Conservation (phyloP, 2,329 filamentous ascomycete genomes). For the Phyllosticta citribraziliensis region DNA sequence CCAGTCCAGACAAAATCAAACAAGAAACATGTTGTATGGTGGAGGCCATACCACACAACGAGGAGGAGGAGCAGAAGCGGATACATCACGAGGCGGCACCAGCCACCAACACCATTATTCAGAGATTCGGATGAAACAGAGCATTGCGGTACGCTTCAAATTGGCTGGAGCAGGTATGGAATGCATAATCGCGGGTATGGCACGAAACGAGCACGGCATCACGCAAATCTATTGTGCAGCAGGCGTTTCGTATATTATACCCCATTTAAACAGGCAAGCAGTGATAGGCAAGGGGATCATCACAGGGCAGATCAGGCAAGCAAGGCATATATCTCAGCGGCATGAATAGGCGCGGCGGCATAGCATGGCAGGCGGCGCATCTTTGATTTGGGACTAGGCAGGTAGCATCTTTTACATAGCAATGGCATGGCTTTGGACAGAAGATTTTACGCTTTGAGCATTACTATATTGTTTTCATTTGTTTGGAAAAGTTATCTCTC, state of each 20-base stretch:
- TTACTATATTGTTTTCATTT: too few relatives aligned
- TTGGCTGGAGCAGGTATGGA: neutral
- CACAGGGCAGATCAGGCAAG: neutral
- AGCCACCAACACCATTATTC: neutral
- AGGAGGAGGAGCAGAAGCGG: neutral
- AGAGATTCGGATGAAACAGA: neutral
- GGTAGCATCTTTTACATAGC: neutral
- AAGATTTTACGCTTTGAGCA: neutral
- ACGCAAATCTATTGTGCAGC: neutral
- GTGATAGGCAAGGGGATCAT: neutral
- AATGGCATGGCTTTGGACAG: neutral
- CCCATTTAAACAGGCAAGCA: neutral
- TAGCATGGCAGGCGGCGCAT: neutral
- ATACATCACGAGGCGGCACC: neutral
- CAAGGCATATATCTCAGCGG: neutral
- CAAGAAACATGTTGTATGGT: neutral
- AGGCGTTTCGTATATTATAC: neutral
- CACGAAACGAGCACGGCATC: neutral
- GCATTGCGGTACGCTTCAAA: neutral
- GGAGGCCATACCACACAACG: neutral
- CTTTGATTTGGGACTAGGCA: neutral
- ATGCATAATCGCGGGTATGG: neutral
- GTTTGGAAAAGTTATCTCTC: too few relatives aligned
- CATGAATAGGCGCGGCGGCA: neutral
- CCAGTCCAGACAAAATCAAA: neutral